Evolutionary conservation across 371 early-diverging fungal species (phyloP).

Genomic region (Apophysomyces ossiformis): DNA sequence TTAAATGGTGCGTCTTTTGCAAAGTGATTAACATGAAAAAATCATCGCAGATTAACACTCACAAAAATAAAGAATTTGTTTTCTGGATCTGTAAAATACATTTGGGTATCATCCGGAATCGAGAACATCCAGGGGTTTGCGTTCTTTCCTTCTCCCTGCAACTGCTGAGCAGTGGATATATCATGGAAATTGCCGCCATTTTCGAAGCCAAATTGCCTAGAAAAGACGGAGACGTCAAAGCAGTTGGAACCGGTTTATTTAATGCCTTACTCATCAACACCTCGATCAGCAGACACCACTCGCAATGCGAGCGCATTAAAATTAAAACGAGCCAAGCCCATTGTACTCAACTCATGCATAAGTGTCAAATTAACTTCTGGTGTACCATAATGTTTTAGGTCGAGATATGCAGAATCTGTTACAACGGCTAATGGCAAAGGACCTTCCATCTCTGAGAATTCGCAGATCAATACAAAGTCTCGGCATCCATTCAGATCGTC

Average conservation of each 20-base stretch:
- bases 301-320: conserved; percentile 62
- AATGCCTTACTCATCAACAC: conserved; percentile 35
- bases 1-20: conserved; percentile 62
- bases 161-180: not conserved
- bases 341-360: conserved; percentile 15
- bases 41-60: conserved; percentile 16
- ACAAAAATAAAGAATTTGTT: conserved; percentile 62
- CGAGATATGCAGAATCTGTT: conserved; percentile 36
- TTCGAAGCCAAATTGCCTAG: conserved; percentile 17
- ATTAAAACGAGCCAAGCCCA: conserved; percentile 47
- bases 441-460: conserved; percentile 66
- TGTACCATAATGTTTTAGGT: conserved; percentile 42
- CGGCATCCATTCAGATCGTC: conserved; percentile 26
- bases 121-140: conserved; percentile 33
- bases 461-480: conserved; percentile 64
- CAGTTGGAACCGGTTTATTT: not conserved
- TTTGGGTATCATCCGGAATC: conserved; percentile 66
- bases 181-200: not conserved
- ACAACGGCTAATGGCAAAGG: conserved; percentile 59
- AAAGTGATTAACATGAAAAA: not conserved
- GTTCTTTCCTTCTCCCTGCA: conserved; percentile 12
- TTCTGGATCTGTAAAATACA: conserved; percentile 57
- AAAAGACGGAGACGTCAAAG: not conserved
- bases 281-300: conserved; percentile 60
- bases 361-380: conserved; percentile 11